A percentile compares a stretch with the other conserved stretches of the same genome.
These are phyloP conservation scores for Aspergillus carbonarius DNA, from an alignment of 2,329 filamentous ascomycete species.

Conservation along the genomic window DNA sequence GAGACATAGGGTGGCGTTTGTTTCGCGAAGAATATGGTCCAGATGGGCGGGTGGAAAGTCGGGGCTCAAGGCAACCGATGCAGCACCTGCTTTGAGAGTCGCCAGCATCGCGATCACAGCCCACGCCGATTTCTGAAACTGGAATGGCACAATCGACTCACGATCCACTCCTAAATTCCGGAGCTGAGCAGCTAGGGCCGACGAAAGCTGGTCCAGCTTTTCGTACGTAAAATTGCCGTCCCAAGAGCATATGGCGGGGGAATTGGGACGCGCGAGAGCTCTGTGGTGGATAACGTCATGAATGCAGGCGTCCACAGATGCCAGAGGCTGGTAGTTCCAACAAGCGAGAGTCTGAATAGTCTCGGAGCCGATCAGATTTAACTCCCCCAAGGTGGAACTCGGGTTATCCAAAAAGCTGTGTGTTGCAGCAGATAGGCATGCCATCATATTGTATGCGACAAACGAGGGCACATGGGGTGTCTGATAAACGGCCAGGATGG, in stretches of 20 bases:
- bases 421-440: neutral
- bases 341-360: neutral
- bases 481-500: neutral
- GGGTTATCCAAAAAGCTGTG: neutral
- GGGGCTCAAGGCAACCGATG: constrained; percentile 43
- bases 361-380: neutral
- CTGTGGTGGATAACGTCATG: constrained; percentile 7
- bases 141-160: constrained; percentile 24
- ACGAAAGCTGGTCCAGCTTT: constrained; percentile 32
- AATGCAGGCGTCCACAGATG: neutral
- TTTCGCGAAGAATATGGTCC: neutral
- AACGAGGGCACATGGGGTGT: neutral
- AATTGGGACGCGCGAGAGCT: constrained; percentile 6
- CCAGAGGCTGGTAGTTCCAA: constrained; percentile 8
- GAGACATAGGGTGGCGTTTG: neutral
- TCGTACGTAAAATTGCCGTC: constrained; percentile 29
- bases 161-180: constrained; percentile 30
- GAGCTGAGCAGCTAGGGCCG: constrained; percentile 27
- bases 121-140: constrained; percentile 34
- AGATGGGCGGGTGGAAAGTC: neutral
- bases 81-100: constrained; percentile 29
- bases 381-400: neutral
- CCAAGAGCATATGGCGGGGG: constrained; percentile 25
- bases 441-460: neutral
- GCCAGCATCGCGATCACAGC: constrained; percentile 26